A percentile compares a stretch with the other conserved stretches of the same genome.
Conservation (phyloP, 192 early-diverging fungal species). For the Dimargaris verticillata region DNA sequence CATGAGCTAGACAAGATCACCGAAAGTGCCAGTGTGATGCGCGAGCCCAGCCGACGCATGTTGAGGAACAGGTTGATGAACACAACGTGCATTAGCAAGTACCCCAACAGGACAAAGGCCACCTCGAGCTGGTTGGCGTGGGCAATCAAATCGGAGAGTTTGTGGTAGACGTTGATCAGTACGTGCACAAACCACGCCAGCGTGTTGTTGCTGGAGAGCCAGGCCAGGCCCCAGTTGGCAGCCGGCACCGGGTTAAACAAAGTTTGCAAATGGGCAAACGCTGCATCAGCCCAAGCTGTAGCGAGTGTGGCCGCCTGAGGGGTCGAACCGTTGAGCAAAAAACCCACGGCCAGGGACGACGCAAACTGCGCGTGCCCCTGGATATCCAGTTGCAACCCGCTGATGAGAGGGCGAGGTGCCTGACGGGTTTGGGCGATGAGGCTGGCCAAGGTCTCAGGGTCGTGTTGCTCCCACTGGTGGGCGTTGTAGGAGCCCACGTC, state of each 20-base stretch:
- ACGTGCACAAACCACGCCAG: conserved; percentile 35
- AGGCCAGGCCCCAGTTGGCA: conserved; percentile 13
- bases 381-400: not conserved
- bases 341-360: conserved; percentile 27
- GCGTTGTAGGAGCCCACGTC: not conserved
- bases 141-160: conserved; percentile 47
- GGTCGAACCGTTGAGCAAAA: conserved; percentile 33
- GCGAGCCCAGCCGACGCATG: conserved; percentile 72
- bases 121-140: conserved; percentile 62
- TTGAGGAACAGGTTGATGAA: conserved; percentile 65
- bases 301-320: conserved; percentile 22
- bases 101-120: conserved; percentile 56
- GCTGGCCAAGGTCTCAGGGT: not conserved
- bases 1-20: conserved; percentile 56
- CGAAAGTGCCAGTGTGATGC: conserved; percentile 54
- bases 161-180: conserved; percentile 33
- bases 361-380: conserved; percentile 15
- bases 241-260: conserved; percentile 19
- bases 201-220: conserved; percentile 23
- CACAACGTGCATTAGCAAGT: conserved; percentile 66
- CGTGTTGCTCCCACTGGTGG: not conserved
- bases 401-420: not conserved
- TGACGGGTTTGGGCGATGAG: not conserved
- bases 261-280: conserved; percentile 26
- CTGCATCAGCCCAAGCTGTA: conserved; percentile 30